These are phyloP conservation scores for Phytophthora capsici DNA, from an alignment of 352 stramenopile genomes.

Conservation along the genomic window DNA sequence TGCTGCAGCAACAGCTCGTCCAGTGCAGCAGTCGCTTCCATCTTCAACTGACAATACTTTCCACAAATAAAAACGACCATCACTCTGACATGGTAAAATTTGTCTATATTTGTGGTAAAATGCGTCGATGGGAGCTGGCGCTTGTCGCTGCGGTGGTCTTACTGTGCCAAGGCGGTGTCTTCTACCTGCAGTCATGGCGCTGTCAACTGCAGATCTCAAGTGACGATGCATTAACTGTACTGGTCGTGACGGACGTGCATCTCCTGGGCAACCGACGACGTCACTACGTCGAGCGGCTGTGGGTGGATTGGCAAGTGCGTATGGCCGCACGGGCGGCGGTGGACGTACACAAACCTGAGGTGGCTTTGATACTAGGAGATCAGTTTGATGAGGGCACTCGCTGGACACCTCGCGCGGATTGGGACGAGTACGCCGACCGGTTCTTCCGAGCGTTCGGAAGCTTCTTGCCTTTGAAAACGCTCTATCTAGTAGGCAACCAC, in stretches of 20 bases:
- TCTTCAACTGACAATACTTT: slow-evolving; percentile 14
- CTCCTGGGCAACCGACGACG: slow-evolving; percentile 73
- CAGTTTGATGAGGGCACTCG: slow-evolving; percentile 77
- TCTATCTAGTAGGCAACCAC: slow-evolving; percentile 82
- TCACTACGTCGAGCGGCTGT: slow-evolving; percentile 59
- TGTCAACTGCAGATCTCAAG: slow-evolving; percentile 26
- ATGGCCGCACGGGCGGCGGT: slow-evolving; percentile 49
- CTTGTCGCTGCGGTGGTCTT: slow-evolving; percentile 34
- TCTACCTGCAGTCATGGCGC: slow-evolving; percentile 62
- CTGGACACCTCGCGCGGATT: slow-evolving; percentile 55
- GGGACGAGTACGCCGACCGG: slow-evolving; percentile 60
- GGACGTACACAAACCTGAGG: slow-evolving; percentile 54
- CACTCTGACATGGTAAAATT: no score
- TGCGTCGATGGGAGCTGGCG: slow-evolving; percentile 28
- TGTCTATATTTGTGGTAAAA: slow-evolving; percentile 7
- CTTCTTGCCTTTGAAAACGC: slow-evolving; percentile 47
- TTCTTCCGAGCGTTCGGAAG: slow-evolving; percentile 55
- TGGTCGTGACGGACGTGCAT: slow-evolving; percentile 80
- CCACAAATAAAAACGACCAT: neutral
- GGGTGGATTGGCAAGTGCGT: slow-evolving; percentile 77
- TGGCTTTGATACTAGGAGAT: slow-evolving; percentile 74
- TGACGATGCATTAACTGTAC: slow-evolving; percentile 37
- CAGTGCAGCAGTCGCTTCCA: slow-evolving; percentile 31
- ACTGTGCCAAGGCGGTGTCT: slow-evolving; percentile 60
- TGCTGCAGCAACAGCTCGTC: slow-evolving; percentile 60